Conservation (phyloP, 2,329 filamentous ascomycete species). For the Hymenoscyphus fraxineus region DNA sequence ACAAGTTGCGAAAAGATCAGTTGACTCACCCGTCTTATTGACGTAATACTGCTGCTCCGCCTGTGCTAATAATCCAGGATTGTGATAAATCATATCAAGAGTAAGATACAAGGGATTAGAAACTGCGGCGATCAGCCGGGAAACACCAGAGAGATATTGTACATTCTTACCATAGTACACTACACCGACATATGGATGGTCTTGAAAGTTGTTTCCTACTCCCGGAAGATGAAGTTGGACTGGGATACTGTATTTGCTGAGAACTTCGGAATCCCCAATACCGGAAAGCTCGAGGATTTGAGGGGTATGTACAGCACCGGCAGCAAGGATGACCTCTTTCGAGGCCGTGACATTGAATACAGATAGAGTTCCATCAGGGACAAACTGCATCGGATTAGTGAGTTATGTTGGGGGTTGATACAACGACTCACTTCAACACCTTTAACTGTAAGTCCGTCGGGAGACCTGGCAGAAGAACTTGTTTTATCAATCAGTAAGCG, state of each 20-base stretch:
- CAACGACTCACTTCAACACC: conserved; percentile 39
- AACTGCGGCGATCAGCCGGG: conserved; percentile 19
- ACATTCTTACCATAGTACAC: conserved; percentile 25
- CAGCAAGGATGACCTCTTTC: conserved; percentile 50
- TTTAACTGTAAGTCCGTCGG: conserved; percentile 23
- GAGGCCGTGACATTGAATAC: conserved; percentile 36
- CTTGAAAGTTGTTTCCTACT: conserved; percentile 58
- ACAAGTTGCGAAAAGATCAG: not conserved
- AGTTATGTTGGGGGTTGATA: not conserved
- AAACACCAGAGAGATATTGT: too few relatives aligned
- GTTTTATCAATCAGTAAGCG: conserved; percentile 33
- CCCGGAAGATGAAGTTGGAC: conserved; percentile 55
- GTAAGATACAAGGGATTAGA: conserved; percentile 25
- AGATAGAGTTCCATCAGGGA: conserved; percentile 21
- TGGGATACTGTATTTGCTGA: conserved; percentile 43
- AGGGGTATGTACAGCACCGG: conserved; percentile 45
- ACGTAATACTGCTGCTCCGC: conserved; percentile 26
- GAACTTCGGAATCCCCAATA: conserved; percentile 40
- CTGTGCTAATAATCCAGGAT: conserved; percentile 18
- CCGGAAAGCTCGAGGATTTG: conserved; percentile 46
- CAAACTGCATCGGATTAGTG: conserved; percentile 19
- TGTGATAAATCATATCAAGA: conserved; percentile 20
- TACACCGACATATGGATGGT: conserved; percentile 41
- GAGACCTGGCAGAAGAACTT: conserved; percentile 8
- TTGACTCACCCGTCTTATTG: conserved; percentile 26